These are phyloP conservation scores for Colletotrichum aenigma DNA, from an alignment of 2,329 filamentous ascomycete species.

Conservation along the genomic window DNA sequence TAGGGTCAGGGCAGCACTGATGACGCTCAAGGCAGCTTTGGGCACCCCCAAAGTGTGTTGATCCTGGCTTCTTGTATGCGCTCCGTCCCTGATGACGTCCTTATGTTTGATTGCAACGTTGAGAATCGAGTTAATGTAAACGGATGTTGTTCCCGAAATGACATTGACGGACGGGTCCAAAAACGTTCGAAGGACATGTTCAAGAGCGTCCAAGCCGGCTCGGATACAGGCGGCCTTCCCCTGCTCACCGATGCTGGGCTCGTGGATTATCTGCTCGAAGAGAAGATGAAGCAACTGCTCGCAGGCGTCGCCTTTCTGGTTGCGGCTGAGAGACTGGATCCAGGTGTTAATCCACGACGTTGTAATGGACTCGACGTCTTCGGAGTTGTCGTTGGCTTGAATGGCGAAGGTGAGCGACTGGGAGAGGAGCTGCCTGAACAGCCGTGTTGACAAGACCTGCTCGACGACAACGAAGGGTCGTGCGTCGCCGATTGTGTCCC, in stretches of 20 bases:
- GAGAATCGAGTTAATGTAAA: slow-evolving; percentile 69
- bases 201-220: slow-evolving; percentile 66
- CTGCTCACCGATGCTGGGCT: slow-evolving; percentile 56
- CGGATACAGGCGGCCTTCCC: slow-evolving; percentile 67
- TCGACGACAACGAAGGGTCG: slow-evolving; percentile 83
- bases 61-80: slow-evolving; percentile 33
- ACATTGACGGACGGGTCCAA: slow-evolving; percentile 42
- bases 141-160: slow-evolving; percentile 56
- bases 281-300: slow-evolving; percentile 79
- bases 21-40: slow-evolving; percentile 48
- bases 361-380: slow-evolving; percentile 62
- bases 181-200: slow-evolving; percentile 62
- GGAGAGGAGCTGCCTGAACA: slow-evolving; percentile 64
- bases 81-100: slow-evolving; percentile 61
- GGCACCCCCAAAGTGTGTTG: slow-evolving; percentile 49
- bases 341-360: slow-evolving; percentile 82
- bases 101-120: slow-evolving; percentile 69
- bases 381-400: slow-evolving; percentile 50
- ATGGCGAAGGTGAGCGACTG: slow-evolving; percentile 60
- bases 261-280: slow-evolving; percentile 66
- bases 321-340: slow-evolving; percentile 75
- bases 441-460: slow-evolving; percentile 76
- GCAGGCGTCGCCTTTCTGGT: slow-evolving; percentile 80
- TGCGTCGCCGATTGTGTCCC: slow-evolving; percentile 85
- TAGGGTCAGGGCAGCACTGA: slow-evolving; percentile 60